A percentile compares a stretch with the other conserved stretches of the same genome.
These are phyloP conservation scores for Stentor roeselii DNA, from an alignment of 73 alveolate genomes.

Conservation along the genomic window DNA sequence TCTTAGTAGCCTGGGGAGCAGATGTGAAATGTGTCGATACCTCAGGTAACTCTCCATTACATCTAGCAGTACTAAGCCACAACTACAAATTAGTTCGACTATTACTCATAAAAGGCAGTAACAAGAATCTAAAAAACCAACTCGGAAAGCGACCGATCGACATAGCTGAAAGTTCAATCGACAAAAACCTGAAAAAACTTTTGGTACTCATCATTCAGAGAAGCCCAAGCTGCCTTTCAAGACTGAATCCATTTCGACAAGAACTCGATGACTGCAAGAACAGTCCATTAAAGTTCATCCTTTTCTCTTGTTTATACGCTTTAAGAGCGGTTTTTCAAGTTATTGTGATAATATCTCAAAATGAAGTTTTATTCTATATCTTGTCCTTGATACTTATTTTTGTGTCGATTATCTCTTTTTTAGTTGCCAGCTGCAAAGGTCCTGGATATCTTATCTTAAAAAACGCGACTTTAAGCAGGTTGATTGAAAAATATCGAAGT, in stretches of 20 bases:
- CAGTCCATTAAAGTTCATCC: neutral
- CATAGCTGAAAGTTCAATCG: slow-evolving; percentile 44
- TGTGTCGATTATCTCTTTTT: slow-evolving; percentile 31
- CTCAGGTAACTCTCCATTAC: slow-evolving; percentile 81
- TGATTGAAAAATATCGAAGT: slow-evolving; percentile 52
- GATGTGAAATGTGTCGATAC: slow-evolving; percentile 64
- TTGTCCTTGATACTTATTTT: neutral
- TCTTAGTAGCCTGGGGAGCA: slow-evolving; percentile 73
- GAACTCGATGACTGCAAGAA: neutral
- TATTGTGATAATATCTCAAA: neutral
- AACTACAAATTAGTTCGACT: slow-evolving; percentile 63
- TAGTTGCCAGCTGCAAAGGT: slow-evolving; percentile 32
- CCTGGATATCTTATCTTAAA: slow-evolving; percentile 48
- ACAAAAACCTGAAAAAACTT: neutral
- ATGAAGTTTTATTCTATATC: neutral
- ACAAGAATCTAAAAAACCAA: slow-evolving; percentile 44
- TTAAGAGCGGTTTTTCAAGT: neutral
- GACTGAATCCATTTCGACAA: neutral
- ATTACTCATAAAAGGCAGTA: slow-evolving; percentile 72
- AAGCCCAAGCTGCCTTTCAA: neutral
- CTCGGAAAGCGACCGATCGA: slow-evolving; percentile 58
- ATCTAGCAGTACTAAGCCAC: slow-evolving; percentile 69
- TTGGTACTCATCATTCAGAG: neutral
- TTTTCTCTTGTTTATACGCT: too few species aligned
- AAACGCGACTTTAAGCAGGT: slow-evolving; percentile 13